phyloP scores from a whole-genome alignment of 495 filamentous ascomycete species.

The Usnea hakonensis region DNA sequence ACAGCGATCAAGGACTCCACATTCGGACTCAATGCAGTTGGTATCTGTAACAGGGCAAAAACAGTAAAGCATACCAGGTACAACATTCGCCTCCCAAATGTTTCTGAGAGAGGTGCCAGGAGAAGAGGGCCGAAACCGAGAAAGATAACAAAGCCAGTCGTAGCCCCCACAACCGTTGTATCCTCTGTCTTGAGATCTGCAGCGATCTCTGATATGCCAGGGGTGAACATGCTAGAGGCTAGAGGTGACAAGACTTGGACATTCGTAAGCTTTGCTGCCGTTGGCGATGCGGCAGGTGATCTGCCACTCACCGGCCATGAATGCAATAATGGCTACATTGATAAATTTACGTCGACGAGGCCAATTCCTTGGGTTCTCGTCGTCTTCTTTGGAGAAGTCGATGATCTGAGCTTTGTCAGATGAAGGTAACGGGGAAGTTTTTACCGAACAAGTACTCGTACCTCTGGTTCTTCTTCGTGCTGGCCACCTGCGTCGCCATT shows the following conservation, averaged over 20 bases:
- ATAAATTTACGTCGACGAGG: constrained; percentile 28
- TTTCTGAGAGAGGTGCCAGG: constrained; percentile 66
- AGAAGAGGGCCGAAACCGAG: constrained; percentile 67
- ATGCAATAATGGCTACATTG: constrained; percentile 36
- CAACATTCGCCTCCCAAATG: constrained; percentile 62
- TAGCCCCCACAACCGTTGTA: constrained; percentile 29
- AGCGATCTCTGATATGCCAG: constrained; percentile 36
- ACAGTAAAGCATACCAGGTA: constrained; percentile 55
- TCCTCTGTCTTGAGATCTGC: constrained; percentile 26
- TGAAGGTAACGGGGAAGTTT: not conserved
- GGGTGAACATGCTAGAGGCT: constrained; percentile 37
- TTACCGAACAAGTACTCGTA: not conserved
- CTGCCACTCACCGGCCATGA: constrained; percentile 29
- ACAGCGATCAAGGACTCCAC: constrained; percentile 56
- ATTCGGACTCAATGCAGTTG: constrained; percentile 60
- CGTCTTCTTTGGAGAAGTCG: constrained; percentile 32
- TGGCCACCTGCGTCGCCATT: constrained; percentile 5
- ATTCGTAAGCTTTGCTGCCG: not conserved
- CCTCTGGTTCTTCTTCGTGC: constrained; percentile 11
- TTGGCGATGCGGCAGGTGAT: not conserved
- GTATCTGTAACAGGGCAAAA: constrained; percentile 58
- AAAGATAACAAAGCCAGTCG: constrained; percentile 44
- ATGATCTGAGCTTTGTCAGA: constrained; percentile 20
- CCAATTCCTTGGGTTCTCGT: constrained; percentile 34
- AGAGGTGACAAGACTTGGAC: constrained; percentile 32